Percentiles rank a stretch among this genome's conserved stretches.
phyloP scores from a whole-genome alignment of 371 early-diverging fungal species.

The Umbelopsis sp. region DNA sequence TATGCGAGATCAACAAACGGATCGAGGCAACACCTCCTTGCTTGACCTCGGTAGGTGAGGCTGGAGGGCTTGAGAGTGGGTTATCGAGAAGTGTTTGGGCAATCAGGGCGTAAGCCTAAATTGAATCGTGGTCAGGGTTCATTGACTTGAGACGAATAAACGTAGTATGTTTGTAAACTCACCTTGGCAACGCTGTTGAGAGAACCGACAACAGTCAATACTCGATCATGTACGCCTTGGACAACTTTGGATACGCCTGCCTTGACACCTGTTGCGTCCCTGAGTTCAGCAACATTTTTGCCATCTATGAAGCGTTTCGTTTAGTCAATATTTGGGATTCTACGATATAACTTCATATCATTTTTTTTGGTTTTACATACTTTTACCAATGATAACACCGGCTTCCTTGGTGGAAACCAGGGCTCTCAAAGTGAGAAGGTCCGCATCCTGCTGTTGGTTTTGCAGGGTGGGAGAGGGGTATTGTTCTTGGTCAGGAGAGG shows the following conservation, averaged over 20 bases:
- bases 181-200: slow-evolving; percentile 75
- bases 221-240: slow-evolving; percentile 82
- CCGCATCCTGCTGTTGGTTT: slow-evolving; percentile 24
- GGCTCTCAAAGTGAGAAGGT: slow-evolving; percentile 77
- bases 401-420: slow-evolving; percentile 91
- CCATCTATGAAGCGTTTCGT: slow-evolving; percentile 49
- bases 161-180: slow-evolving; percentile 15
- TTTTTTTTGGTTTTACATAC: slow-evolving; percentile 9
- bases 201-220: slow-evolving; percentile 82
- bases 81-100: slow-evolving; percentile 85
- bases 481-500: slow-evolving; percentile 16
- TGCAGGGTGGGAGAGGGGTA: slow-evolving; percentile 17
- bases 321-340: not conserved
- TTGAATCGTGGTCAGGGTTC: slow-evolving; percentile 1
- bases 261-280: slow-evolving; percentile 80
- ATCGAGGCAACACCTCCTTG: slow-evolving; percentile 37
- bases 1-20: slow-evolving; percentile 82
- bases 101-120: slow-evolving; percentile 53
- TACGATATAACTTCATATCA: not conserved
- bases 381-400: slow-evolving; percentile 91
- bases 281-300: slow-evolving; percentile 81
- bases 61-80: slow-evolving; percentile 54
- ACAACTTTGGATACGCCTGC: slow-evolving; percentile 88
- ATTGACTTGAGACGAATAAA: not conserved
- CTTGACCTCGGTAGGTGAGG: slow-evolving; percentile 45